phyloP scores from a whole-genome alignment of 257 asterid genomes.

The Solanum infundibuliforme region DNA sequence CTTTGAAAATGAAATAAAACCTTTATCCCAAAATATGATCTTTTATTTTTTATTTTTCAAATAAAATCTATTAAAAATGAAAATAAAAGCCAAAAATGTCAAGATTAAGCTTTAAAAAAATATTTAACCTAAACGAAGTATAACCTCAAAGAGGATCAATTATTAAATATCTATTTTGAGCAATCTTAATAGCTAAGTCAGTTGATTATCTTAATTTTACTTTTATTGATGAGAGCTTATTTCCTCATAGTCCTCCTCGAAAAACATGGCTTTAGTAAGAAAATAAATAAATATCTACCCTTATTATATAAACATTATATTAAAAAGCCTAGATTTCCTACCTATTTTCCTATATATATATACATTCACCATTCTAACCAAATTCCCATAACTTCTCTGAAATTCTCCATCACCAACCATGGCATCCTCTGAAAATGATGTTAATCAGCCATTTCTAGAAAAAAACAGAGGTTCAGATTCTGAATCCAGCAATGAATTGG shows the following conservation, averaged over 20 bases:
- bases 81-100: neutral
- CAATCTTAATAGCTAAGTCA: neutral
- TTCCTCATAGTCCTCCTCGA: neutral
- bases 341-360: neutral
- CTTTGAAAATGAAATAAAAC: neutral
- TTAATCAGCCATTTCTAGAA: neutral
- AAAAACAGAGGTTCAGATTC: neutral
- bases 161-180: neutral
- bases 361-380: neutral
- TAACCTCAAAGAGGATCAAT: neutral
- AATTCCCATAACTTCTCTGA: neutral
- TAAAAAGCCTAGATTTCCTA: neutral
- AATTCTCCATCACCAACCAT: neutral
- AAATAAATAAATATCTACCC: neutral
- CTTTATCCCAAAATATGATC: neutral
- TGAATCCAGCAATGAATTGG: slow-evolving; percentile 6
- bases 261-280: neutral
- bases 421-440: neutral
- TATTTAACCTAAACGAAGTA: neutral
- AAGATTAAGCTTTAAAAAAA: neutral
- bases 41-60: neutral
- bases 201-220: too few species aligned
- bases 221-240: neutral
- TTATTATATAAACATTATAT: neutral
- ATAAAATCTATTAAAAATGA: neutral